A percentile compares a stretch with the other conserved stretches of the same genome.
Conservation (phyloP, 2,329 filamentous ascomycete genomes). For the Colletotrichum endophyticum region DNA sequence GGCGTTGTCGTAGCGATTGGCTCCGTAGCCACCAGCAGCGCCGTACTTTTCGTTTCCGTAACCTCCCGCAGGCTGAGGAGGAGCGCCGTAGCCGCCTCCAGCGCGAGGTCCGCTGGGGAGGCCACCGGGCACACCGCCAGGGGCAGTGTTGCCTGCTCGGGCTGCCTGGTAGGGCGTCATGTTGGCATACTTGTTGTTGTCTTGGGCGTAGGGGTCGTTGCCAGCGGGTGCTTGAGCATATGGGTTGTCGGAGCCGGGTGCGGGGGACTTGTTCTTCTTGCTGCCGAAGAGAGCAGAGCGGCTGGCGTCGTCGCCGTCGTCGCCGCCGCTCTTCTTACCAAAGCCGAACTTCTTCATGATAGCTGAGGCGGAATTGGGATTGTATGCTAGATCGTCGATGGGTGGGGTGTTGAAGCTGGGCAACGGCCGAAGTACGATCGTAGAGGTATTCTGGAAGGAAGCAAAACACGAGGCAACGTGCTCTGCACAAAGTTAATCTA, state of each 20-base stretch:
- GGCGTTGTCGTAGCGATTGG: slow-evolving; percentile 54
- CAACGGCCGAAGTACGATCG: neutral
- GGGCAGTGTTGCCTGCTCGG: slow-evolving; percentile 31
- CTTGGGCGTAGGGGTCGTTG: slow-evolving; percentile 59
- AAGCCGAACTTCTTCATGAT: slow-evolving; percentile 67
- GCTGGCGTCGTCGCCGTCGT: slow-evolving; percentile 55
- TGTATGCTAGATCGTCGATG: neutral
- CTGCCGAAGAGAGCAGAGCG: slow-evolving; percentile 58
- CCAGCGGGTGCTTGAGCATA: slow-evolving; percentile 56
- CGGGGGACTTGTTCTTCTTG: slow-evolving; percentile 58
- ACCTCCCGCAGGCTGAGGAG: slow-evolving; percentile 39
- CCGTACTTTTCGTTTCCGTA: slow-evolving; percentile 62
- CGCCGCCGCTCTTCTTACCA: slow-evolving; percentile 61
- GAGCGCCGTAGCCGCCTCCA: slow-evolving; percentile 26
- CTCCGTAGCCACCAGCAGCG: slow-evolving; percentile 54
- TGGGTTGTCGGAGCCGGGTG: slow-evolving; percentile 56
- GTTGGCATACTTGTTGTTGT: slow-evolving; percentile 46
- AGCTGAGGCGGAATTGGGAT: neutral
- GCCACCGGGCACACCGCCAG: slow-evolving; percentile 33
- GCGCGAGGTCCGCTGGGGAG: slow-evolving; percentile 40
- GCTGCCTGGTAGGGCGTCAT: slow-evolving; percentile 37
- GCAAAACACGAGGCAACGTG: slow-evolving; percentile 8
- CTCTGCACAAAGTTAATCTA: slow-evolving; percentile 1
- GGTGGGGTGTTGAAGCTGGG: neutral
- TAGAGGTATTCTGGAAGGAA: neutral